phyloP scores from a whole-genome alignment of 1,284 basidiomycete species.

The Afroboletus lepidellus region DNA sequence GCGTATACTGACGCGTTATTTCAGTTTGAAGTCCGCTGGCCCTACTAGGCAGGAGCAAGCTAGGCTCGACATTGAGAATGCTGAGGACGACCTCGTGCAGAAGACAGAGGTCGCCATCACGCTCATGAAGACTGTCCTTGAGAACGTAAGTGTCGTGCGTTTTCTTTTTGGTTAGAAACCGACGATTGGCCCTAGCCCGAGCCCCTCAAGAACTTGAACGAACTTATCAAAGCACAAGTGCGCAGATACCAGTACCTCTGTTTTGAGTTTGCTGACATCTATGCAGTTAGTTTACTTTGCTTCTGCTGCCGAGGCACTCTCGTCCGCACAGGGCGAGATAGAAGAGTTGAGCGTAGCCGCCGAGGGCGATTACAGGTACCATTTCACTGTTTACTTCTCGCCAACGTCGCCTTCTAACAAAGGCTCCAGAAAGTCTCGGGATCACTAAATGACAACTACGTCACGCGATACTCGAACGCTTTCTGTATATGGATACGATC shows the following conservation, averaged over 20 bases:
- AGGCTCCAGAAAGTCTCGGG: constrained; percentile 70
- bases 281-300: constrained; percentile 79
- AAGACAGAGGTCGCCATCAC: constrained; percentile 98
- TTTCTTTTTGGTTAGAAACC: neutral
- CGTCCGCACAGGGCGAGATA: constrained; percentile 82
- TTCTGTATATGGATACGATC: constrained; percentile 10
- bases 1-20: constrained; percentile 6
- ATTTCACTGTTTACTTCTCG: neutral
- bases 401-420: constrained; percentile 8
- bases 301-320: constrained; percentile 82
- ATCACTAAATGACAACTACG: constrained; percentile 54
- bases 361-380: constrained; percentile 89
- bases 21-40: constrained; percentile 74
- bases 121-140: constrained; percentile 96
- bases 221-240: constrained; percentile 86
- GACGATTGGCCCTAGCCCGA: constrained; percentile 69
- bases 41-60: constrained; percentile 86
- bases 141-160: constrained; percentile 68
- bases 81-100: constrained; percentile 93
- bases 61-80: constrained; percentile 87
- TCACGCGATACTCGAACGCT: constrained; percentile 3
- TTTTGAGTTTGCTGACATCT: constrained; percentile 1
- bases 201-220: constrained; percentile 90
- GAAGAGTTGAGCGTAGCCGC: constrained; percentile 88
- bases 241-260: neutral